Conservation (phyloP, 2,329 filamentous ascomycete genomes). For the Fusarium brachygibbosum region DNA sequence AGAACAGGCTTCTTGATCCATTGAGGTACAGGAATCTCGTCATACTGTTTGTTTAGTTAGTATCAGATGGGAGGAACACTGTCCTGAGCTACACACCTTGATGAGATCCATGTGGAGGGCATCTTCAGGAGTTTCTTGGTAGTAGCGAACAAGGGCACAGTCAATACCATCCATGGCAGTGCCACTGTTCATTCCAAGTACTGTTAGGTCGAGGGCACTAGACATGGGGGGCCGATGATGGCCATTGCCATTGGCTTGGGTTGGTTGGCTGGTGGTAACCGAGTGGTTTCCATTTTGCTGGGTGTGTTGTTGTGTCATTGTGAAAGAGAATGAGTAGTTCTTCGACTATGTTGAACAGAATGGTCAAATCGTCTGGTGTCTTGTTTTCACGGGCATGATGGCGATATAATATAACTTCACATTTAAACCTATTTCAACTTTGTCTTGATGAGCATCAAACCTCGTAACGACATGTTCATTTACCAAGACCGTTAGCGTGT, state of each 20-base stretch:
- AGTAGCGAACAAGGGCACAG: conserved; percentile 68
- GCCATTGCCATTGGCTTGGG: background rate
- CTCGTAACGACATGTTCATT: background rate
- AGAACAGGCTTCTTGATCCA: conserved; percentile 69
- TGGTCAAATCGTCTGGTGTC: background rate
- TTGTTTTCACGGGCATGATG: background rate
- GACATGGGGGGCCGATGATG: background rate
- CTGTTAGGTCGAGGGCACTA: conserved; percentile 60
- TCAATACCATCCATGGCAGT: conserved; percentile 70
- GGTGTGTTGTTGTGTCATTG: background rate
- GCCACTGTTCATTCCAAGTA: conserved; percentile 64
- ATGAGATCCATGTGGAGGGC: conserved; percentile 66
- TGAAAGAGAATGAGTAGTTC: no score
- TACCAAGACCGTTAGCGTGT: background rate
- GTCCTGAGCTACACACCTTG: background rate
- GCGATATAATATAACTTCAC: background rate
- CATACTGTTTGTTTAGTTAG: conserved; percentile 54
- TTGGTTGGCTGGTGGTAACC: background rate
- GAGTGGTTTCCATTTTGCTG: conserved; percentile 2
- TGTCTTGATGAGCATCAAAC: background rate
- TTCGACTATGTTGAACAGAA: background rate
- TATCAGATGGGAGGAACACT: accelerated
- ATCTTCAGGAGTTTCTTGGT: conserved; percentile 63
- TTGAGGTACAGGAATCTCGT: conserved; percentile 66
- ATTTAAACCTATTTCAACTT: background rate